Evolutionary conservation across 1,139 yeast species (phyloP).

Genomic region (Diutina mesorugosa): DNA sequence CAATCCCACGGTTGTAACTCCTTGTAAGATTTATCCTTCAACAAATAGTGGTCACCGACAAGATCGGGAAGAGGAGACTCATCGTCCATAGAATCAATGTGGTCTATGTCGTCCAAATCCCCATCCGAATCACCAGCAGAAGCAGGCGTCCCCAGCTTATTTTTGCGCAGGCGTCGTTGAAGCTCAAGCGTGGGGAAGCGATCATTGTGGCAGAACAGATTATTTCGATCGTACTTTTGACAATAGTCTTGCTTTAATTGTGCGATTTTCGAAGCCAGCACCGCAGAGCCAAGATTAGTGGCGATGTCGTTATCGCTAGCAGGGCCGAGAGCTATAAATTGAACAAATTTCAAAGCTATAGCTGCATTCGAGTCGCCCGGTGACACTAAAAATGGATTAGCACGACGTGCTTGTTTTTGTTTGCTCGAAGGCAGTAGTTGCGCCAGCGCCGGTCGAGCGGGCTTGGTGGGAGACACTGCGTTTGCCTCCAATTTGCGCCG

Average conservation of each 20-base stretch:
- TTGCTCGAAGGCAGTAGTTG: neutral
- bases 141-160: neutral
- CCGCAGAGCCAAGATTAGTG: constrained; percentile 3
- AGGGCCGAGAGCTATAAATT: constrained; percentile 29
- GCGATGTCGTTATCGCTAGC: constrained; percentile 8
- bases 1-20: constrained; percentile 30
- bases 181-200: constrained; percentile 14
- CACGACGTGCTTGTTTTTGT: neutral
- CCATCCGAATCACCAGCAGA: neutral
- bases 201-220: constrained; percentile 21
- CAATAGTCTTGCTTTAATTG: constrained; percentile 10
- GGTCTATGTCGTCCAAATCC: neutral
- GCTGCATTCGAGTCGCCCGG: constrained; percentile 12
- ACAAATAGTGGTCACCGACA: constrained; percentile 8
- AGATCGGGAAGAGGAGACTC: neutral
- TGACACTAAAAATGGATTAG: constrained; percentile 4
- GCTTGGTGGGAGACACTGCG: neutral
- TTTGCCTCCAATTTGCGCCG: constrained; percentile 1
- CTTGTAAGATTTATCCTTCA: constrained; percentile 31
- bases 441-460: neutral
- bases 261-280: constrained; percentile 5
- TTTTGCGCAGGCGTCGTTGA: constrained; percentile 2
- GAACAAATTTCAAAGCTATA: constrained; percentile 16
- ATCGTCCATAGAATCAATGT: neutral
- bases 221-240: constrained; percentile 21